Base-by-base conservation (phyloP, 306 rosid species). In the Casuarina cunninghamiana region DNA sequence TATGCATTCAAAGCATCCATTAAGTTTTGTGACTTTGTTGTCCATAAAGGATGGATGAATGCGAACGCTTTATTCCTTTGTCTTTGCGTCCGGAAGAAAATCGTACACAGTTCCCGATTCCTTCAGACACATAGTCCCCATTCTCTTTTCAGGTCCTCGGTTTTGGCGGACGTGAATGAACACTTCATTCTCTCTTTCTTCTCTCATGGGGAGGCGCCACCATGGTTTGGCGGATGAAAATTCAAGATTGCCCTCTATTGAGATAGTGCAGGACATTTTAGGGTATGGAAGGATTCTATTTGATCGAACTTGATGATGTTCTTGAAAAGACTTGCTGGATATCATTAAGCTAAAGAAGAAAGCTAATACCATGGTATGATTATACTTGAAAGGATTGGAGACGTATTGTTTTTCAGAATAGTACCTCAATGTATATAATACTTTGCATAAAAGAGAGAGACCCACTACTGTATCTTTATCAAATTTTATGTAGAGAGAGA, bases 61-160 rank as follows among this genome's bases (percentile, higher is more conserved):
- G 74, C 75, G 71, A 74, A 77, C 82, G 75, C 96, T 90, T 91
- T 91, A 90, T 85, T 89, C 89, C 85, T 81, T 70, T 82, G 84
- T 85, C 86, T 73, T 84, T 89, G 92, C 86, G 88, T 91, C 85
- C 82, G 78, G 83, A 90, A 83, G 94, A 86, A 88, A 89, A 88
- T 83, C 83, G 90, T 89, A 87, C 93, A 84, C 90, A 84, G 86
- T 91, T 88, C 90, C 86, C 89, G 75, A 91, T 87, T 90, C 86
- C 89, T 83, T 87, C 53, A 58, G 69, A 81, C 84, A 82, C 70
- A 57, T 69, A 85, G 86, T 77, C 89, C 93, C 89, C 88, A 70
- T 87, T 86, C 86, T 91, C 90, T 82, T 90, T 89, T 90, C 88
- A 84, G 89, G 73, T 67, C 90, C 91, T 89, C 87, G 88, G 53